A percentile compares a stretch with the other conserved stretches of the same genome.
Conservation (phyloP, 2,329 filamentous ascomycete species). For the Nothophaeocryptopus gaeumannii region DNA sequence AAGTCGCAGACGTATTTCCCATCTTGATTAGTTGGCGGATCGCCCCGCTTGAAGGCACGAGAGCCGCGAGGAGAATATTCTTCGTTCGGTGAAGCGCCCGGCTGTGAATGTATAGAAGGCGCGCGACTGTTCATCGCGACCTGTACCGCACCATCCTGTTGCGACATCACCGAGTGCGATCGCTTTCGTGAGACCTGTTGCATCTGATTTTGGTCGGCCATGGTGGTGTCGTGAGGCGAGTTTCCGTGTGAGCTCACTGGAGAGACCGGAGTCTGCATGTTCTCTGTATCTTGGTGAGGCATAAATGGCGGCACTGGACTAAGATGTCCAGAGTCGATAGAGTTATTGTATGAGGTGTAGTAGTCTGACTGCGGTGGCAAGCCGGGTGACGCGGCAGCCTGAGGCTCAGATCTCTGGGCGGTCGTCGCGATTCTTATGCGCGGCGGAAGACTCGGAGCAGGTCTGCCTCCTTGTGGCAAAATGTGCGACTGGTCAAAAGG, state of each 20-base stretch:
- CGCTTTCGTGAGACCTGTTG: conserved; percentile 28
- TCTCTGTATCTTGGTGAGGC: conserved; percentile 16
- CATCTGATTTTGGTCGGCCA: conserved; percentile 22
- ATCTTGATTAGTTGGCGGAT: conserved; percentile 61
- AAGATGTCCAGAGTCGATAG: conserved; percentile 7
- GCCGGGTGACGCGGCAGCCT: conserved; percentile 23
- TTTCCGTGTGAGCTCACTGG: conserved; percentile 24
- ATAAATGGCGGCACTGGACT: conserved; percentile 15
- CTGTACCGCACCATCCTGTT: conserved; percentile 12
- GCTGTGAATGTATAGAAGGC: conserved; percentile 14
- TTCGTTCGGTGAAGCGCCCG: conserved; percentile 12
- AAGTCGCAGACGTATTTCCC: conserved; percentile 74
- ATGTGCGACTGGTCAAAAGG: not conserved
- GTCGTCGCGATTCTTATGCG: conserved; percentile 25
- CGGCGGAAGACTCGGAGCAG: conserved; percentile 10
- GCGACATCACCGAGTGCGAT: conserved; percentile 32
- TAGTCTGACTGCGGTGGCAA: conserved; percentile 22
- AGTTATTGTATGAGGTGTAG: conserved; percentile 13
- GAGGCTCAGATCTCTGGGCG: conserved; percentile 25
- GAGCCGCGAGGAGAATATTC: conserved; percentile 23
- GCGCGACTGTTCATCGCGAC: conserved; percentile 10
- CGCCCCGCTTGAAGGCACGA: conserved; percentile 36
- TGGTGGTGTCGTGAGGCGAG: conserved; percentile 23
- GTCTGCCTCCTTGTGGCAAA: not conserved
- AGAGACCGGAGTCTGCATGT: conserved; percentile 28